Conservation (phyloP, 768 basidiomycete genomes). For the Steccherinum ochraceum region DNA sequence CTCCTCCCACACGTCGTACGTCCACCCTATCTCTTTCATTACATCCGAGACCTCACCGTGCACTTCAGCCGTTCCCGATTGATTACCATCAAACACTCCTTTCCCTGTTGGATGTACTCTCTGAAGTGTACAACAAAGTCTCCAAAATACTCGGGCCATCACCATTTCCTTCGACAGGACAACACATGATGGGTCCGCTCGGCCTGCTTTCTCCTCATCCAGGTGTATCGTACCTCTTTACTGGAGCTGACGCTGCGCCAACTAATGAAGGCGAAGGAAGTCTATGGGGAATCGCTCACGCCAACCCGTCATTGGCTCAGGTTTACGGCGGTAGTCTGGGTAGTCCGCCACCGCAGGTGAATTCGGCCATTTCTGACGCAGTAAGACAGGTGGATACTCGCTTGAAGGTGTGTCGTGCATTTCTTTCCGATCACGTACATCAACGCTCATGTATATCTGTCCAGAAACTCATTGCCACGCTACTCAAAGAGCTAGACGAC, state of each 20-base stretch:
- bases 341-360: conserved; percentile 59
- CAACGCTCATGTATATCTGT: background rate
- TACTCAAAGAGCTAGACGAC: conserved; percentile 81
- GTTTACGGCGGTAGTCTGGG: conserved; percentile 28
- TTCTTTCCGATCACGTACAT: background rate
- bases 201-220: conserved; percentile 74
- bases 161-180: conserved; percentile 60
- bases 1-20: conserved; percentile 69
- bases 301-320: conserved; percentile 19
- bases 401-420: conserved; percentile 57
- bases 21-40: conserved; percentile 12
- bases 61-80: conserved; percentile 69
- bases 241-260: conserved; percentile 34
- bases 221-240: conserved; percentile 75
- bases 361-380: conserved; percentile 57
- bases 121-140: conserved; percentile 87
- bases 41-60: background rate
- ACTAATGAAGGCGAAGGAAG: conserved; percentile 42
- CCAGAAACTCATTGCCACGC: conserved; percentile 76
- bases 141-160: conserved; percentile 78
- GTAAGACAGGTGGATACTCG: conserved; percentile 77
- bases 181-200: conserved; percentile 72
- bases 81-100: conserved; percentile 89
- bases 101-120: conserved; percentile 83
- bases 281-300: conserved; percentile 64